These are phyloP conservation scores for Hymenoscyphus fructigenus DNA, from an alignment of 2,329 filamentous ascomycete genomes.

Conservation along the genomic window DNA sequence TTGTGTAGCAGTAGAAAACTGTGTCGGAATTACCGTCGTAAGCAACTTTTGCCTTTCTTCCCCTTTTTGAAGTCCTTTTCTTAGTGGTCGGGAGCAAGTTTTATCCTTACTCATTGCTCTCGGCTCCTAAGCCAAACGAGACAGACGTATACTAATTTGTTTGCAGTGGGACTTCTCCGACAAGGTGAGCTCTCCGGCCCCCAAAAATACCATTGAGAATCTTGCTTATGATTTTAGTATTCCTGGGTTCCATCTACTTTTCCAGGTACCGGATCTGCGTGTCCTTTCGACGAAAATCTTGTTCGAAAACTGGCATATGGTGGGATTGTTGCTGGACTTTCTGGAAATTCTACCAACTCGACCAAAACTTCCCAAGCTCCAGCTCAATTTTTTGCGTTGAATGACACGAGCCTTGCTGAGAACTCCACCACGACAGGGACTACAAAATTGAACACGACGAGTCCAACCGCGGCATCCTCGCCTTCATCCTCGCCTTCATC, in stretches of 20 bases:
- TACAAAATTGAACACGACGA: neutral
- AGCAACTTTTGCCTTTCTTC: too few species aligned
- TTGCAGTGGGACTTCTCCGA: conserved; percentile 20
- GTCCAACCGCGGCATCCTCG: neutral
- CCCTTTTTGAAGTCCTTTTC: too few species aligned
- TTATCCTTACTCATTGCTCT: too few species aligned
- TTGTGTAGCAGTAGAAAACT: conserved; percentile 14
- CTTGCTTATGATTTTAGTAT: conserved; percentile 14
- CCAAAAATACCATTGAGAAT: neutral
- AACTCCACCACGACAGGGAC: neutral
- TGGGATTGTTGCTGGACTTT: conserved; percentile 17
- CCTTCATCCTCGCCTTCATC: too few species aligned
- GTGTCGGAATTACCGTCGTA: conserved; percentile 19
- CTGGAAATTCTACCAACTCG: conserved; percentile 8
- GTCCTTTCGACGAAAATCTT: conserved; percentile 18
- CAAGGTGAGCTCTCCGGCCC: conserved; percentile 1
- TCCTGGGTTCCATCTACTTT: conserved; percentile 23
- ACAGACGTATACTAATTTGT: too few species aligned
- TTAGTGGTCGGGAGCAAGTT: too few species aligned
- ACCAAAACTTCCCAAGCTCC: neutral
- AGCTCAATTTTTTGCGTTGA: neutral
- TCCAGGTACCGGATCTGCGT: conserved; percentile 19
- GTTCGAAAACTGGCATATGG: conserved; percentile 19
- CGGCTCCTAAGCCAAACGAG: too few species aligned
- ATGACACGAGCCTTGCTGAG: neutral